These are phyloP conservation scores for Arachis hypogaea DNA, from an alignment of 306 rosid species.

Conservation along the genomic window DNA sequence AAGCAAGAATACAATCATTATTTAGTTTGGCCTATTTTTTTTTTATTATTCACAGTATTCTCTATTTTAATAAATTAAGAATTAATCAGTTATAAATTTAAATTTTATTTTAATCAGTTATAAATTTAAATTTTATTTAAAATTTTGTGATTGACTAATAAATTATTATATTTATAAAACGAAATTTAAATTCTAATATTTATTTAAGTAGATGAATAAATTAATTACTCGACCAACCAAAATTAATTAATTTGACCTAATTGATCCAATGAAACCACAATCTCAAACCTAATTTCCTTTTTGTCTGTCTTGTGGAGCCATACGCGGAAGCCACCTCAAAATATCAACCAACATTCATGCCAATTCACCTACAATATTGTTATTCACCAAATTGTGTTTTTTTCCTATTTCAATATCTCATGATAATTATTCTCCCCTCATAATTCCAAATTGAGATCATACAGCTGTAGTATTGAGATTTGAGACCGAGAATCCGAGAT, in stretches of 20 bases:
- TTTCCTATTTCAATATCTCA: neutral
- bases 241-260: too few relatives aligned
- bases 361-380: neutral
- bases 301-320: slow-evolving; percentile 31
- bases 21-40: too few relatives aligned
- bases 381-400: neutral
- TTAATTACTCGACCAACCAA: too few relatives aligned
- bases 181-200: too few relatives aligned
- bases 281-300: slow-evolving; percentile 36
- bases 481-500: neutral
- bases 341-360: slow-evolving; percentile 28
- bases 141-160: too few relatives aligned
- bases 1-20: slow-evolving; percentile 44
- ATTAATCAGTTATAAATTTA: too few relatives aligned
- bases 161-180: too few relatives aligned
- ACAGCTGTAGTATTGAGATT: slow-evolving; percentile 31
- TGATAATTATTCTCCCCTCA: neutral
- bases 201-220: too few relatives aligned
- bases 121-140: too few relatives aligned
- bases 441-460: slow-evolving; percentile 1
- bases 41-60: too few relatives aligned
- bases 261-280: neutral
- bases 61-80: too few relatives aligned
- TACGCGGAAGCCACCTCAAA: slow-evolving; percentile 32
- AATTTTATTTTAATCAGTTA: too few relatives aligned